Evolutionary conservation across 345 rosid species (phyloP).

Genomic region (Aquilaria sinensis): DNA sequence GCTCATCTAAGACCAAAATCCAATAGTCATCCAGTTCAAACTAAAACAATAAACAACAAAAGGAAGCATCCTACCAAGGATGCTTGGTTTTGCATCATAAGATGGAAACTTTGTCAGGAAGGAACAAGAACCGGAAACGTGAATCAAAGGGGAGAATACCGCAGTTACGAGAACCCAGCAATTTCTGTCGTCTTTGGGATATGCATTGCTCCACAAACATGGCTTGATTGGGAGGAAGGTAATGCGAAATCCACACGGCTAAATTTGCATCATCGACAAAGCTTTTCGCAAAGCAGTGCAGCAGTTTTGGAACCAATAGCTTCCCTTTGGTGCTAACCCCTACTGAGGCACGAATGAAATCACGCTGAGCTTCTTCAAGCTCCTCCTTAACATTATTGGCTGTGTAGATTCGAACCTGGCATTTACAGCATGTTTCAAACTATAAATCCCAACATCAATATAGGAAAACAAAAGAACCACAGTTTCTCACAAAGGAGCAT

Average conservation of each 20-base stretch:
- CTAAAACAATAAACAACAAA: too few species aligned
- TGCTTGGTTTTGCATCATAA: constrained; percentile 8
- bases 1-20: too few species aligned
- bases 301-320: constrained; percentile 77
- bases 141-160: constrained; percentile 76
- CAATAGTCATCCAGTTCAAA: too few species aligned
- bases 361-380: constrained; percentile 77
- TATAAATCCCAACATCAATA: constrained; percentile 2
- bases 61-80: too few species aligned
- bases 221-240: constrained; percentile 69
- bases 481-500: not conserved
- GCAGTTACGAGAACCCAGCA: constrained; percentile 67
- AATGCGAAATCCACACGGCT: constrained; percentile 79
- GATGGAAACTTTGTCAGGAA: constrained; percentile 32
- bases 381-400: constrained; percentile 61
- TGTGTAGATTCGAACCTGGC: constrained; percentile 72
- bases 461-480: not conserved
- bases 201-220: constrained; percentile 79
- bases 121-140: constrained; percentile 72
- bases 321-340: constrained; percentile 86
- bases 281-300: constrained; percentile 69
- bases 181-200: constrained; percentile 58
- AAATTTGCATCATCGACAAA: constrained; percentile 63
- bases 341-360: constrained; percentile 67
- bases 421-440: constrained; percentile 8